Evolutionary conservation across 2,329 filamentous ascomycete species (phyloP), one percentile per base, ranked within the genome.

Genomic region (Corynespora cassiicola): DNA sequence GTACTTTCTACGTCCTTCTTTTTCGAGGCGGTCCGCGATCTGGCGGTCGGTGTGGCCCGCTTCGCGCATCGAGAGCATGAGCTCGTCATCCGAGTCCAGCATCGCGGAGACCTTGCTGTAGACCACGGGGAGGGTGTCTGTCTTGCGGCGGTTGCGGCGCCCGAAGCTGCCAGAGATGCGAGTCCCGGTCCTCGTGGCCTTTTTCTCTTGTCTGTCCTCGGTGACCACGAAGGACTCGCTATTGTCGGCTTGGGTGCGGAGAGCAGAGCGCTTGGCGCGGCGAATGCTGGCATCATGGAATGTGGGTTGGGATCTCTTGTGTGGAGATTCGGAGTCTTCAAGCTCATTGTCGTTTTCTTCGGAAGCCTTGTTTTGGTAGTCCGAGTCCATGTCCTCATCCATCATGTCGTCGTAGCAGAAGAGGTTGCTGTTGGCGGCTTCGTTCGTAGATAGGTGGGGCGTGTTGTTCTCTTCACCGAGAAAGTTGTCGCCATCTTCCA

Each of bases 41-140:
- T 72, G 66, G 15, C 67, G 65, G 46, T 78, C 75, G 20, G 61
- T 63, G 56, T 65, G 73, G 14, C 66, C 68, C 15, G 66, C 56
- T 36, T 69, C 58, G 41, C 72, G 73, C 55, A 75, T 68, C 4
- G 55, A 47, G 39, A 75, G 57, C 39, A 75, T 72, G 25, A 76
- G 58, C 27, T 71, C 69, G 42, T 79, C 75, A 22, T 76, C 74
- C 0, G 69, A 70, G 48, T 77, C 73, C 27, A 76, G 65, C 25
- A 75, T 65, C 15, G 62, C 61, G 7, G 58, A 60, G 15, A 77
- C 67, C 23, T 61, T 69, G 55, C 72, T 77, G 12, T 71, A 58
- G 16, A 70, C 60, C 5, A 71, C 67, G 4, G 58, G 48, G 15
- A 73, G 60, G 12, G 62, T 62, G 10, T 68, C 68, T 7, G 70